Percentiles rank a stretch among this genome's conserved stretches.
These are phyloP conservation scores for Entomortierella beljakovae DNA, from an alignment of 192 early-diverging fungal species.

Conservation along the genomic window DNA sequence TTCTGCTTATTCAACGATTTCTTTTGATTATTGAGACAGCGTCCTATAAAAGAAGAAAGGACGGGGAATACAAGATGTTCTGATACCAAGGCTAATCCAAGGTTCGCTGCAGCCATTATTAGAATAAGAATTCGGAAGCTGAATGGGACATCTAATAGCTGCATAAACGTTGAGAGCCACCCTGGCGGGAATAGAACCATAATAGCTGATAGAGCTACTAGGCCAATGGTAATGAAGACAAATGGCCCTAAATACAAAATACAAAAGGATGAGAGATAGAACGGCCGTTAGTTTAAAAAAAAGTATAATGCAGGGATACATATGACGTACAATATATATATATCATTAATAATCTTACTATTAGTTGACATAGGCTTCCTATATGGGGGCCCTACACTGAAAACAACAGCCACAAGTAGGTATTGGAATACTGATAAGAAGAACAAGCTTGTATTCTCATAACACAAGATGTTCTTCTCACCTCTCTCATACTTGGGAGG, in stretches of 20 bases:
- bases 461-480: constrained; percentile 76
- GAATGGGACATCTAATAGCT: constrained; percentile 70
- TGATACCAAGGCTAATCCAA: constrained; percentile 49
- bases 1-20: not conserved
- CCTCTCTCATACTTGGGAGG: constrained; percentile 73
- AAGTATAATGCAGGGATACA: not conserved
- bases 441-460: constrained; percentile 95
- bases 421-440: constrained; percentile 94
- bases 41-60: constrained; percentile 36
- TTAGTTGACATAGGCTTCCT: constrained; percentile 90
- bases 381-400: constrained; percentile 96
- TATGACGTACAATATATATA: not conserved
- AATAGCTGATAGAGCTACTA: constrained; percentile 60
- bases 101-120: constrained; percentile 68
- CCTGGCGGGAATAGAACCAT: constrained; percentile 65
- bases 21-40: constrained; percentile 6
- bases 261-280: not conserved
- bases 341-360: constrained; percentile 59
- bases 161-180: constrained; percentile 66
- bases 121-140: constrained; percentile 71
- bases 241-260: constrained; percentile 63
- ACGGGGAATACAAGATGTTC: constrained; percentile 59
- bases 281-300: not conserved
- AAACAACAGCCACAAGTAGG: constrained; percentile 87
- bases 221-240: constrained; percentile 68